Conservation (phyloP, 2,329 filamentous ascomycete species). For the Diaporthe sp. region DNA sequence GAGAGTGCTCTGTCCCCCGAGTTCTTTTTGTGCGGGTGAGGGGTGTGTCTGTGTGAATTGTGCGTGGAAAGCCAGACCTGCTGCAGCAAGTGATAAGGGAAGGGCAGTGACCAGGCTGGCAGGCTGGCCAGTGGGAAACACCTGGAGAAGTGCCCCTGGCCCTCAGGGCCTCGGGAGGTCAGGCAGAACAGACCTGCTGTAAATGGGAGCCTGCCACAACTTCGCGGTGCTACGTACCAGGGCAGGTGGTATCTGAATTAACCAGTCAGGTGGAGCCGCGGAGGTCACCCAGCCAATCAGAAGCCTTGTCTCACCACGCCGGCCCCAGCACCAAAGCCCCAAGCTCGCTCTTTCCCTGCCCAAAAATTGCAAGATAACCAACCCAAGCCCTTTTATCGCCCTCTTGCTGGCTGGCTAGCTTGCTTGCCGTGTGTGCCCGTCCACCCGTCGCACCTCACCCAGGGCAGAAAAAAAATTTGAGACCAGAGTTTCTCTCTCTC, state of each 20-base stretch:
- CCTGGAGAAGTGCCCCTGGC: no score
- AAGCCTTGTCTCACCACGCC: not conserved
- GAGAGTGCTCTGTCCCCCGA: not conserved
- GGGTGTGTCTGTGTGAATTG: not conserved
- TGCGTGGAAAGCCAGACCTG: not conserved
- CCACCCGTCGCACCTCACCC: slow-evolving; percentile 19
- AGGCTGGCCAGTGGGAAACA: not conserved
- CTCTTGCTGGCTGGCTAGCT: not conserved
- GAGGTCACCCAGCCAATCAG: slow-evolving; percentile 4
- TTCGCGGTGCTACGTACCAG: not conserved
- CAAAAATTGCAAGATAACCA: slow-evolving; percentile 10
- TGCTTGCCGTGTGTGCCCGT: not conserved
- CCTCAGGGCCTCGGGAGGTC: not conserved
- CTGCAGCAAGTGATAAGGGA: not conserved
- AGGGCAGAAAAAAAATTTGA: slow-evolving; percentile 35
- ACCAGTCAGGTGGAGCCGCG: not conserved
- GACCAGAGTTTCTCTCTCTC: slow-evolving; percentile 28
- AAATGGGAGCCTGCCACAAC: not conserved
- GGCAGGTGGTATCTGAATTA: not conserved
- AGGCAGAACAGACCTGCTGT: not conserved
- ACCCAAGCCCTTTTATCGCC: slow-evolving; percentile 8
- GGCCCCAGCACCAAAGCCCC: not conserved
- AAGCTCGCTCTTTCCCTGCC: slow-evolving; percentile 32
- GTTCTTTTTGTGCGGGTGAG: not conserved
- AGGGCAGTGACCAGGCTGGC: not conserved